A percentile compares a stretch with the other conserved stretches of the same genome.
Evolutionary conservation across 805 yeast species (phyloP).

Genomic region (Jamesozyma gamospora): DNA sequence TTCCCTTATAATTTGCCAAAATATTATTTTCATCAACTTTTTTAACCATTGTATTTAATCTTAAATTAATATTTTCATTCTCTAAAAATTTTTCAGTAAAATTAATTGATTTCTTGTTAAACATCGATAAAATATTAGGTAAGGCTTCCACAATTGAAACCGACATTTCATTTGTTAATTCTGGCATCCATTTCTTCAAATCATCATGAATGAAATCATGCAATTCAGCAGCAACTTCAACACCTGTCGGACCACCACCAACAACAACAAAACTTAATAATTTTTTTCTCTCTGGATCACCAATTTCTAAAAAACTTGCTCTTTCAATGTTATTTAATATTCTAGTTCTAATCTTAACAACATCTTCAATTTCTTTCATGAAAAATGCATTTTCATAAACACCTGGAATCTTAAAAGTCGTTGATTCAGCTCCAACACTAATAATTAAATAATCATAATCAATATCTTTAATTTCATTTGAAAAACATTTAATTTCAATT

Average conservation of each 20-base stretch:
- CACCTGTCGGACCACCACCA: slow-evolving; percentile 99
- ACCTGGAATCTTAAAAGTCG: slow-evolving; percentile 93
- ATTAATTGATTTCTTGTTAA: slow-evolving; percentile 56
- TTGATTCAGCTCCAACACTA: slow-evolving; percentile 91
- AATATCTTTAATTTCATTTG: not conserved
- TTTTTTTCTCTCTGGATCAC: slow-evolving; percentile 70
- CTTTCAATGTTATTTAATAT: slow-evolving; percentile 83
- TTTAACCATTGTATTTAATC: slow-evolving; percentile 82
- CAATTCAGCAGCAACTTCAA: slow-evolving; percentile 93
- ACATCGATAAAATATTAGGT: slow-evolving; percentile 76
- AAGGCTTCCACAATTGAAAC: slow-evolving; percentile 84
- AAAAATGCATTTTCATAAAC: slow-evolving; percentile 81
- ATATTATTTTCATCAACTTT: slow-evolving; percentile 66
- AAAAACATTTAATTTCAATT: slow-evolving; percentile 43
- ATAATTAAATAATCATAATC: slow-evolving; percentile 75
- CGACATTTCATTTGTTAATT: slow-evolving; percentile 66
- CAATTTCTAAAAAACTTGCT: slow-evolving; percentile 66
- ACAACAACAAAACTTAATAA: slow-evolving; percentile 82
- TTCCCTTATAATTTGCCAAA: slow-evolving; percentile 54
- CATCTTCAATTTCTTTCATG: slow-evolving; percentile 83
- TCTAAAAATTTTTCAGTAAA: slow-evolving; percentile 75
- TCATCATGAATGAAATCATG: slow-evolving; percentile 93
- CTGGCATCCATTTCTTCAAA: slow-evolving; percentile 80
- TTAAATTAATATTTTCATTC: slow-evolving; percentile 58
- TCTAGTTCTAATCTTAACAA: slow-evolving; percentile 70